A percentile compares a stretch with the other conserved stretches of the same genome.
phyloP scores from a whole-genome alignment of 2,329 filamentous ascomycete genomes.

The Colletotrichum zoysiae region DNA sequence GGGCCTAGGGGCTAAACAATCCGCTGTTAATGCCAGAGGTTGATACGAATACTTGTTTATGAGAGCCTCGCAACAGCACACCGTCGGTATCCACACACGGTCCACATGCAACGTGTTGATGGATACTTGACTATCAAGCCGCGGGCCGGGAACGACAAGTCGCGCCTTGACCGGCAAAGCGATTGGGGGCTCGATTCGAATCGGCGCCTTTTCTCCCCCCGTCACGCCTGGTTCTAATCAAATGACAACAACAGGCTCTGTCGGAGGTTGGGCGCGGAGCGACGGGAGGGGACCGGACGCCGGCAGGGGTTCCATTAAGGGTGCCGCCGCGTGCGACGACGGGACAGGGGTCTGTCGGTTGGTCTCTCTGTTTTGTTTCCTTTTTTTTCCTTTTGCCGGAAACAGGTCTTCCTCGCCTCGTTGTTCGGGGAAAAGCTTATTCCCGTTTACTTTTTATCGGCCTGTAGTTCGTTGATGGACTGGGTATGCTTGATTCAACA shows the following conservation, averaged over 20 bases:
- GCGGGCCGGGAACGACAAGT: not conserved
- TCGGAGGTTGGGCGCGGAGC: slow-evolving; percentile 22
- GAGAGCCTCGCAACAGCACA: slow-evolving; percentile 6
- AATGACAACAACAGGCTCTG: slow-evolving; percentile 22
- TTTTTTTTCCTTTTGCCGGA: not conserved
- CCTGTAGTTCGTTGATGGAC: slow-evolving; percentile 7
- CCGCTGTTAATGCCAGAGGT: not conserved
- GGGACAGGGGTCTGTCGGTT: slow-evolving; percentile 1
- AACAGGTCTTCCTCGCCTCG: not conserved
- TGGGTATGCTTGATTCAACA: not conserved
- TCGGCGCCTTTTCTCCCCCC: not conserved
- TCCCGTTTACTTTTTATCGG: slow-evolving; percentile 1
- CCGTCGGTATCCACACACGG: not conserved
- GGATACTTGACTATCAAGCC: not conserved
- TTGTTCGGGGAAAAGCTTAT: slow-evolving; percentile 2
- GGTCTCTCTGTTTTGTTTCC: not conserved
- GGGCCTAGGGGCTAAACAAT: not conserved
- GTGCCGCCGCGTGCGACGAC: slow-evolving; percentile 15
- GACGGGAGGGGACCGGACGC: slow-evolving; percentile 32
- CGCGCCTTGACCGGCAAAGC: not conserved
- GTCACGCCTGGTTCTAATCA: slow-evolving; percentile 3
- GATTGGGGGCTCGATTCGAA: not conserved
- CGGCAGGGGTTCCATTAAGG: slow-evolving; percentile 18
- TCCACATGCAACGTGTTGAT: slow-evolving; percentile 4
- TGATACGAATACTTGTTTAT: too few species aligned